Evolutionary conservation across 805 yeast genomes (phyloP).

Genomic region (Cyberlindnera suaveolens): DNA sequence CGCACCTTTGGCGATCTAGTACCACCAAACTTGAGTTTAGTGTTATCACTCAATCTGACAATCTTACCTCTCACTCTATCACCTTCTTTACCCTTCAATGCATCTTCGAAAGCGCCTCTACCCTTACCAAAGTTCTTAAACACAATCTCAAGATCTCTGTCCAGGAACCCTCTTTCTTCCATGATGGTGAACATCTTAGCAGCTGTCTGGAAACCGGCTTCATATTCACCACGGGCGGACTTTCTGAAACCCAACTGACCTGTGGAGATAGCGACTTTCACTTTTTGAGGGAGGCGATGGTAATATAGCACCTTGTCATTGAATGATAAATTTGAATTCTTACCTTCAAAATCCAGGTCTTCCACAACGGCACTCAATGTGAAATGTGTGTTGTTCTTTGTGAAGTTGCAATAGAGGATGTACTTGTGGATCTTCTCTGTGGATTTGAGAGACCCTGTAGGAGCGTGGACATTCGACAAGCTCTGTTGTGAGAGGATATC

Average conservation of each 20-base stretch:
- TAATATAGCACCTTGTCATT: conserved; percentile 73
- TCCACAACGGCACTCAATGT: conserved; percentile 68
- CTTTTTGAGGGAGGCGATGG: conserved; percentile 73
- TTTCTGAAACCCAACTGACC: conserved; percentile 89
- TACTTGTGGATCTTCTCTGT: conserved; percentile 45
- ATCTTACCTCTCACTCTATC: conserved; percentile 56
- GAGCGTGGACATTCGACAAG: conserved; percentile 8
- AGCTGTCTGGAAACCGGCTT: conserved; percentile 84
- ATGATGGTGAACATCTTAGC: conserved; percentile 67
- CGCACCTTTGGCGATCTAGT: conserved; percentile 76
- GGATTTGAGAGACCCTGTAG: conserved; percentile 7
- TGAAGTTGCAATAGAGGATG: conserved; percentile 70
- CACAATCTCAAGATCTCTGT: conserved; percentile 66
- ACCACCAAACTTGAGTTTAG: conserved; percentile 90
- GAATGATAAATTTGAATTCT: conserved; percentile 49
- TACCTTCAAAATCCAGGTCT: conserved; percentile 51
- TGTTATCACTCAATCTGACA: conserved; percentile 67
- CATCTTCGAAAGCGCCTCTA: conserved; percentile 77
- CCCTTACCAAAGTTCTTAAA: conserved; percentile 85
- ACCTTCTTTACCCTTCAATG: conserved; percentile 88
- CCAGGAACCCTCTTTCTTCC: conserved; percentile 51
- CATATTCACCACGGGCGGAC: conserved; percentile 86
- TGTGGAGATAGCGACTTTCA: conserved; percentile 60
- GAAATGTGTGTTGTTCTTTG: conserved; percentile 76
- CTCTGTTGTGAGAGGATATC: neutral